Conservation (phyloP, 2,329 filamentous ascomycete species). For the Aspergillus viridinutans region DNA sequence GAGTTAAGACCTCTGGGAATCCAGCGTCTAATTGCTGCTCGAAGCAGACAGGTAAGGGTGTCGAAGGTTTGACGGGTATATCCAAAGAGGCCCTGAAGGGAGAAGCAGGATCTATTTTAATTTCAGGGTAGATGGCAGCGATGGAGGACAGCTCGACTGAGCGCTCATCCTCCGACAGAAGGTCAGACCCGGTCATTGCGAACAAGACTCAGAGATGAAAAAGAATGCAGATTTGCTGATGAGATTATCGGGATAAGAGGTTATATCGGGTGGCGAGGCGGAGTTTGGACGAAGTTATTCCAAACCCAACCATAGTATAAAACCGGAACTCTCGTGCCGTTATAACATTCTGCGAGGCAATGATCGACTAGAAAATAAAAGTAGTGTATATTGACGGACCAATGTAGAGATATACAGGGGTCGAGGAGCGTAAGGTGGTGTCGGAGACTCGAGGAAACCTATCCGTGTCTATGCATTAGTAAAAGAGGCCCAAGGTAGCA, state of each 20-base stretch:
- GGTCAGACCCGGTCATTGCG: slow-evolving; percentile 35
- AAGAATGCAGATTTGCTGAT: not conserved
- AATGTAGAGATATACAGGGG: not conserved
- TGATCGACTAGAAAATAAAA: not conserved
- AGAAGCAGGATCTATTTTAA: slow-evolving; percentile 44
- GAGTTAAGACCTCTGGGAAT: slow-evolving; percentile 34
- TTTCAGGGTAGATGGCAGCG: slow-evolving; percentile 60
- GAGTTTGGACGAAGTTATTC: not conserved
- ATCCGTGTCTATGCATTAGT: not conserved
- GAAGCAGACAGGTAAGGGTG: slow-evolving; percentile 48
- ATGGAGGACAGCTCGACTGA: slow-evolving; percentile 57
- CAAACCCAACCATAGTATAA: slow-evolving; percentile 2
- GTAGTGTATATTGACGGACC: not conserved
- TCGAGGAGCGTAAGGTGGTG: not conserved
- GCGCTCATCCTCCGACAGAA: slow-evolving; percentile 51
- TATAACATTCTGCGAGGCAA: not conserved
- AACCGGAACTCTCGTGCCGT: not conserved
- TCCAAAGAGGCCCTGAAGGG: slow-evolving; percentile 52
- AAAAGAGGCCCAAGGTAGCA: not conserved
- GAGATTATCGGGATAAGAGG: slow-evolving; percentile 4
- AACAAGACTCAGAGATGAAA: not conserved
- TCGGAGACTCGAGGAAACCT: not conserved
- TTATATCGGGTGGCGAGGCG: slow-evolving; percentile 1
- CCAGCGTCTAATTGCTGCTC: slow-evolving; percentile 31
- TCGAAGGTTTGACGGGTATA: slow-evolving; percentile 52